Evolutionary conservation across 192 early-diverging fungal genomes (phyloP), one percentile per base, ranked within the genome.

Genomic region (Coemansia sp.): DNA sequence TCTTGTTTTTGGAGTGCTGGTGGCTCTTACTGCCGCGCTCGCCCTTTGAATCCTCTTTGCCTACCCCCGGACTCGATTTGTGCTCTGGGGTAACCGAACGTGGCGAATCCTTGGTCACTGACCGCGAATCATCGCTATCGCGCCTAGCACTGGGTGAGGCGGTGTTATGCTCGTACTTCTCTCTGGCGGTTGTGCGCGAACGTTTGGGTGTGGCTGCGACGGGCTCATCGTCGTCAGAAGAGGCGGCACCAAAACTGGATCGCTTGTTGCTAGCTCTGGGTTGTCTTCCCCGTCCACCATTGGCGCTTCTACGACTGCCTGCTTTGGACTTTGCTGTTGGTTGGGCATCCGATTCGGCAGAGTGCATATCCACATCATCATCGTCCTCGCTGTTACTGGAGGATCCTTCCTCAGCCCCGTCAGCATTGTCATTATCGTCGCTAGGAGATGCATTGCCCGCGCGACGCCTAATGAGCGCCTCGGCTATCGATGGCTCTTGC

Each of bases 361-460:
- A 62, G 24, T 68, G 64, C 79, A 76, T 82, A 8, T 70, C 77
- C 4, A 83, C 80, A 7, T 84, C 82, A 11, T 74, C 70, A 2
- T 69, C 74, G 1, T 49, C 66, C 3, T 78, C 73, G 13, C 82
- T 76, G 0, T 76, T 83, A 3, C 84, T 80, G 7, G 84, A 58
- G 41, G 44, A 86, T 20, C 84, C 85, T 2, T 84, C 82, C 5
- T 83, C 83, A 1, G 82, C 71, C 5, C 83, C 82, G 8, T 80
- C 77, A 2, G 80, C 84, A 18, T 84, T 84, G 10, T 86, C 87
- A 2, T 84, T 83, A n/a, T 84, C 85, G 12, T 84, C 83, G 44
- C 40, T 53, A 30, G 49, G 27, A 16, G 43, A 45, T 37, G 60
- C 62, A 63, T 64, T 65, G 74, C 47, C 76, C 68, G 65, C 66